phyloP scores from a whole-genome alignment of 106 monocot genomes.

The Dendrobium nobile region DNA sequence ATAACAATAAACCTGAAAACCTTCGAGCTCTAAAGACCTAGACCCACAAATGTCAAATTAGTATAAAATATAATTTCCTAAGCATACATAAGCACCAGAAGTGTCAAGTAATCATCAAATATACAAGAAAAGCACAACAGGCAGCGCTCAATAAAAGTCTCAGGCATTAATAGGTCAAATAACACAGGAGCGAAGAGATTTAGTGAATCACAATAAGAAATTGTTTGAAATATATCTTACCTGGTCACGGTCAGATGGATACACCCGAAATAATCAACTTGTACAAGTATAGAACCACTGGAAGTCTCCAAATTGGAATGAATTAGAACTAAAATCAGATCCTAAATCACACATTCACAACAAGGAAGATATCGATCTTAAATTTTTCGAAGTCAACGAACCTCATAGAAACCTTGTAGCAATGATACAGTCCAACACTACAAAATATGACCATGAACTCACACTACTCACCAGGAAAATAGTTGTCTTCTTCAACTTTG shows the following conservation, averaged over 20 bases:
- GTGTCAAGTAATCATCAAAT: neutral
- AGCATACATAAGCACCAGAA: neutral
- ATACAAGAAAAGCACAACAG: neutral
- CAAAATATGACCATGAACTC: constrained; percentile 49
- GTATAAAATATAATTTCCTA: neutral
- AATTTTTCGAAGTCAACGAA: constrained; percentile 3
- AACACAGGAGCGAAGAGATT: neutral
- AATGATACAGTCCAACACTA: constrained; percentile 36
- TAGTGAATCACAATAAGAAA: neutral
- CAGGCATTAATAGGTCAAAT: too few relatives aligned
- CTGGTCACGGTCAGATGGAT: constrained; percentile 30
- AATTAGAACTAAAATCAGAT: constrained; percentile 25
- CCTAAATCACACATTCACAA: constrained; percentile 51
- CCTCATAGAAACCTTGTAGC: constrained; percentile 42
- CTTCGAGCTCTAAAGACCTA: constrained; percentile 44
- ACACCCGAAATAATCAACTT: constrained; percentile 24
- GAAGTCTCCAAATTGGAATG: constrained; percentile 31
- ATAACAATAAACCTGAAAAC: constrained; percentile 44
- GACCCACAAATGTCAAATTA: neutral
- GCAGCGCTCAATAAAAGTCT: neutral
- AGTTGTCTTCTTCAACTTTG: constrained; percentile 27
- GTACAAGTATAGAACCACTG: constrained; percentile 20
- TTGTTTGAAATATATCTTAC: constrained; percentile 10
- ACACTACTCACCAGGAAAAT: constrained; percentile 46
- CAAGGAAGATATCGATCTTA: constrained; percentile 36